Percentiles rank a stretch among this genome's conserved stretches.
Conservation (phyloP, 768 basidiomycete genomes). For the Gymnopilus dilepis region DNA sequence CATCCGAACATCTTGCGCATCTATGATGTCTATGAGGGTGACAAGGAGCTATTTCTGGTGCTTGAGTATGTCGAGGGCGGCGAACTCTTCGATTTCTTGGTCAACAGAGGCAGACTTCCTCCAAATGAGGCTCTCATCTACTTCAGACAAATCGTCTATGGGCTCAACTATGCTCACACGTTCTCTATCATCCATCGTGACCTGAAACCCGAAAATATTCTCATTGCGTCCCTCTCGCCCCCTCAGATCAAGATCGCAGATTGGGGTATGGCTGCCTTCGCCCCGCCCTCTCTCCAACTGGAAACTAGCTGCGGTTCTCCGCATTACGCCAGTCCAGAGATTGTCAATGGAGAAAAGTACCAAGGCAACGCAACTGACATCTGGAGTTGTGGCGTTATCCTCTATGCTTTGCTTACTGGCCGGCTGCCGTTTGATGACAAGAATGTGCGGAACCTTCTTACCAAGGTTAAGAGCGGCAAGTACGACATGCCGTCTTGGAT, state of each 20-base stretch:
- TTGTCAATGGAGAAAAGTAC: slow-evolving; percentile 90
- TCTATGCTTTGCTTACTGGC: slow-evolving; percentile 89
- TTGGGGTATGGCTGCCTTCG: slow-evolving; percentile 98
- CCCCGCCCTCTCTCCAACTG: slow-evolving; percentile 80
- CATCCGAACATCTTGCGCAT: slow-evolving; percentile 96
- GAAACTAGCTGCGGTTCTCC: slow-evolving; percentile 97
- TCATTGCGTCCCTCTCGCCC: slow-evolving; percentile 82
- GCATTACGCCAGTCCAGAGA: slow-evolving; percentile 96
- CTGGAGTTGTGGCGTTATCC: slow-evolving; percentile 96
- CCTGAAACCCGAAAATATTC: slow-evolving; percentile 96
- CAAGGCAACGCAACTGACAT: slow-evolving; percentile 91
- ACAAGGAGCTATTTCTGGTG: slow-evolving; percentile 88
- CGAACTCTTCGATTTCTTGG: slow-evolving; percentile 95
- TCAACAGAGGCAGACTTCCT: slow-evolving; percentile 83
- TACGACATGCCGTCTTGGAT: slow-evolving; percentile 85
- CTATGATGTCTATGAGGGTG: slow-evolving; percentile 95
- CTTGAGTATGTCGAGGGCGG: slow-evolving; percentile 96
- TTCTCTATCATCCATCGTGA: slow-evolving; percentile 99
- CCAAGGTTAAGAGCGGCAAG: slow-evolving; percentile 86
- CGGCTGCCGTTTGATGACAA: slow-evolving; percentile 94
- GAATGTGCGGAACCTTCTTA: slow-evolving; percentile 74
- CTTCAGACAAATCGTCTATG: slow-evolving; percentile 96
- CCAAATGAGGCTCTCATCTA: slow-evolving; percentile 85
- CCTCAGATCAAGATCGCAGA: slow-evolving; percentile 95
- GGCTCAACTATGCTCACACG: slow-evolving; percentile 94